Evolutionary conservation across 208 protist species (phyloP).

Genomic region (Strigomonas oncopelti): DNA sequence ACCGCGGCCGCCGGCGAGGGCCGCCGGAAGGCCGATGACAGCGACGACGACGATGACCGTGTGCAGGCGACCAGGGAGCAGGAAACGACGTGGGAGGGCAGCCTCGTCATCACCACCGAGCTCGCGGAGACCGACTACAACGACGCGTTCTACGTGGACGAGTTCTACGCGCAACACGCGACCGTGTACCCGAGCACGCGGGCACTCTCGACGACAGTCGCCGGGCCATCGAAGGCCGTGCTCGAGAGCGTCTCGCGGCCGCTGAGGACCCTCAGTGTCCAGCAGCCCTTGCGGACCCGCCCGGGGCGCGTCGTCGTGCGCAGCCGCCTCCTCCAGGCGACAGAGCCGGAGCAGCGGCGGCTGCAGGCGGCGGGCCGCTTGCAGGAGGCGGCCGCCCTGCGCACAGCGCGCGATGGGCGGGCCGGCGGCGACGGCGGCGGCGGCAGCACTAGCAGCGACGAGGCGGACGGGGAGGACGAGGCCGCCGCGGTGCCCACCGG

Average conservation of each 20-base stretch:
- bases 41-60: constrained; percentile 24
- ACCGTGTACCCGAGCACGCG: constrained; percentile 57
- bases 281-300: constrained; percentile 52
- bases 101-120: constrained; percentile 69
- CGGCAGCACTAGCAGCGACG: background rate
- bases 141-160: constrained; percentile 85
- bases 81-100: constrained; percentile 76
- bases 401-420: background rate
- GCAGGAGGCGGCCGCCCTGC: constrained; percentile 6
- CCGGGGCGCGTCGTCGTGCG: constrained; percentile 45
- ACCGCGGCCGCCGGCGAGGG: background rate
- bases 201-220: constrained; percentile 1
- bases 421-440: constrained; percentile 14
- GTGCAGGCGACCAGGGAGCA: constrained; percentile 3
- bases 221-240: background rate
- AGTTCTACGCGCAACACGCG: constrained; percentile 80
- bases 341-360: constrained; percentile 32
- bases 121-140: constrained; percentile 75
- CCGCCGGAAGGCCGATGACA: background rate
- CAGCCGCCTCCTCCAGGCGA: constrained; percentile 39
- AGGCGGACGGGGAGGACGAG: background rate
- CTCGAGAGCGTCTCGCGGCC: constrained; percentile 41
- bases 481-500: constrained; percentile 11
- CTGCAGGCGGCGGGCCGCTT: constrained; percentile 20
- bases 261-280: constrained; percentile 51